These are phyloP conservation scores for Climacium dendroides DNA, from an alignment of 225 moss, liverwort and hornwort genomes.

Conservation along the genomic window DNA sequence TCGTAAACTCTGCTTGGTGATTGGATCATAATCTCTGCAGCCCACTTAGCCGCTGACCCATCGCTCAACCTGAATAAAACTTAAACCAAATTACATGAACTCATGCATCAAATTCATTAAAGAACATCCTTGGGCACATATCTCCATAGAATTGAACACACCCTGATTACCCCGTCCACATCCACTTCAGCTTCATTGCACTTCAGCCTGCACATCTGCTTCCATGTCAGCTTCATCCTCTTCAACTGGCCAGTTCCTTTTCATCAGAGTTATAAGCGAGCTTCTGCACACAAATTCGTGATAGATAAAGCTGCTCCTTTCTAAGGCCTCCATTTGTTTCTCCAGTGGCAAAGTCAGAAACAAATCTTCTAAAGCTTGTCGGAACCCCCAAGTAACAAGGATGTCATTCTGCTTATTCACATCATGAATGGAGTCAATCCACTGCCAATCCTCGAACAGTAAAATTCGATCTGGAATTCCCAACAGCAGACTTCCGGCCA, in stretches of 20 bases:
- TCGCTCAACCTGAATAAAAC: not conserved
- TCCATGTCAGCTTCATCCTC: not conserved
- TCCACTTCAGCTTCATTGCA: not conserved
- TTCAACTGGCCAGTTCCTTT: not conserved
- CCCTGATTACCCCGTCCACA: not conserved
- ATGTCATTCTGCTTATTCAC: not conserved
- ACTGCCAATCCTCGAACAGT: not conserved
- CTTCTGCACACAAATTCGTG: no score
- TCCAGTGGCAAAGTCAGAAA: not conserved
- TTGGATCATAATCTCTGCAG: no score
- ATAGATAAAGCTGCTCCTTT: accelerated
- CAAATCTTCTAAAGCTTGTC: not conserved
- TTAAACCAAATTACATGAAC: not conserved
- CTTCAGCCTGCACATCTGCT: not conserved
- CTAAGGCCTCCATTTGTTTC: not conserved
- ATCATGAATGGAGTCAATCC: no score
- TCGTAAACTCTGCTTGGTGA: no score
- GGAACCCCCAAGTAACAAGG: not conserved
- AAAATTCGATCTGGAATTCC: not conserved
- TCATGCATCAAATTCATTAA: not conserved
- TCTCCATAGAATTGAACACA: not conserved
- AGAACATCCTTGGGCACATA: no score
- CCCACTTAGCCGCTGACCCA: no score
- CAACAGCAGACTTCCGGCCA: not conserved
- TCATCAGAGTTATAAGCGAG: not conserved